Conservation (phyloP, 208 protist genomes). For the Leptomonas seymouri region DNA sequence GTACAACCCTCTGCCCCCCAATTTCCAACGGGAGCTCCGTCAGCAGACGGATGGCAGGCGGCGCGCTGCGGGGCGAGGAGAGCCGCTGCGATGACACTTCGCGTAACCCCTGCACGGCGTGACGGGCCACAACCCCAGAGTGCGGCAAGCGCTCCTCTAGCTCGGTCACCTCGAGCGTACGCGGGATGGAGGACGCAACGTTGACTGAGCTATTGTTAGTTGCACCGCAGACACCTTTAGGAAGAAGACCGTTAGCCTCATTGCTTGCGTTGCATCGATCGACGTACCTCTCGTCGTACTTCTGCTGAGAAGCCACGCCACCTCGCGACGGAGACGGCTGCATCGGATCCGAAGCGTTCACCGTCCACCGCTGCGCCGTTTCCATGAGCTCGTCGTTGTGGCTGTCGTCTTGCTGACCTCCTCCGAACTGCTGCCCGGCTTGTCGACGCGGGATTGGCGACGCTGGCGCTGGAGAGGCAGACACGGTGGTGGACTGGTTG, state of each 20-base stretch:
- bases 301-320: no score
- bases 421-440: not conserved
- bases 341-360: not conserved
- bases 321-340: not conserved
- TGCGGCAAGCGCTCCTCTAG: not conserved
- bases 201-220: not conserved
- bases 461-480: not conserved
- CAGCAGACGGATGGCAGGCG: not conserved
- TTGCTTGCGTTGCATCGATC: not conserved
- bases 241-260: not conserved
- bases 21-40: constrained; percentile 8
- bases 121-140: not conserved
- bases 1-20: not conserved
- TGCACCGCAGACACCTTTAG: not conserved
- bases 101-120: constrained; percentile 4
- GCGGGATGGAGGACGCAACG: not conserved
- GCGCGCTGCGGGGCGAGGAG: not conserved
- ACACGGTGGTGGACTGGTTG: not conserved
- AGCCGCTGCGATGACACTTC: not conserved
- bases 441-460: not conserved
- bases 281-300: no score
- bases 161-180: not conserved
- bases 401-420: not conserved
- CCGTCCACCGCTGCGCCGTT: not conserved
- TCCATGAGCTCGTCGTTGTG: not conserved